Base-by-base conservation (phyloP, 768 basidiomycete genomes). In the Austroboletus festivus region DNA sequence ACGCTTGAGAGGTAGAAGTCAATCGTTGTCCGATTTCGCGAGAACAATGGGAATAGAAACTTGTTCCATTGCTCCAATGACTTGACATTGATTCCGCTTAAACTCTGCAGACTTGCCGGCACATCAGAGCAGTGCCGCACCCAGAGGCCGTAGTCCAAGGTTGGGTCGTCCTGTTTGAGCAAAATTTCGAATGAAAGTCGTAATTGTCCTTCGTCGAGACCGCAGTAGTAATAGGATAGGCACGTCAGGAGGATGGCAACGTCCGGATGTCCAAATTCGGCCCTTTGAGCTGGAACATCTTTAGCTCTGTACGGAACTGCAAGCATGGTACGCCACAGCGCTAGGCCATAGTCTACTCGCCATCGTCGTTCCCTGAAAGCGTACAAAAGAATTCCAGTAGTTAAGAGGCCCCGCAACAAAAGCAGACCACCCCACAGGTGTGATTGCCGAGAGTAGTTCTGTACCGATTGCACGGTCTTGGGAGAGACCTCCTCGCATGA, bases 351-450 rank as follows among this genome's bases (percentile, higher is more conserved):
- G 37, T 79, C 73, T 70, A 70, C 7, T 5, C 34, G 6, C 34
- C 34, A 35, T 16, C 34, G 8, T 15, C 34, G 34, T 15, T 35
- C 16, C 10, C 8, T 15, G 15, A 35, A 15, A 5, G 34, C 34
- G 16, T 9, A 35, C 16, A 60, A 38, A 3, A 79, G 60, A 11
- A 79, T 67, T 0, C 73, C 72, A 15, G 63, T 59, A 0, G 64
- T 71, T 19, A 79, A 48, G 3, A 79, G 60, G 2, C 78, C 78
- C 2, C 77, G 71, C 8, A 74, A 64, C 10, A 78, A 62, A 6
- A 79, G 64, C n/a, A 79, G 47, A 33, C 58, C 54, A 22, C 58
- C 62, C 71, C 73, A 75, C 15, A 61, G 47, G n/a, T n/a, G n/a
- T n/a, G n/a, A n/a, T n/a, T n/a, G n/a, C n/a, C n/a, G n/a, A n/a